Percentiles rank a stretch among this genome's conserved stretches.
Conservation (phyloP, 2,329 filamentous ascomycete genomes). For the Colletotrichum camelliae region DNA sequence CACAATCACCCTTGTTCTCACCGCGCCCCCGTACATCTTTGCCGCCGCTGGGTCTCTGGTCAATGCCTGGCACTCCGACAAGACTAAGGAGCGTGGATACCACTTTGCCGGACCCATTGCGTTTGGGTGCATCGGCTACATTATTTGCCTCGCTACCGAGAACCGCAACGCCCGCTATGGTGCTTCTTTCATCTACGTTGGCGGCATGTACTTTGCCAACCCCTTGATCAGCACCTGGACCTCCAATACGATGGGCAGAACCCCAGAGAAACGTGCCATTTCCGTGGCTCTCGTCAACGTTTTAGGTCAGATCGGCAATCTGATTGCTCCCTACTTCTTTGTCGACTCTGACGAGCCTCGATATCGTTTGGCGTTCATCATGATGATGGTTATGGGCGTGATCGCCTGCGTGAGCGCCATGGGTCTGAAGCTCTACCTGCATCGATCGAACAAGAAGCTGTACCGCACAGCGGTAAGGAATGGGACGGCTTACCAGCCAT, state of each 20-base stretch:
- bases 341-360: slow-evolving; percentile 25
- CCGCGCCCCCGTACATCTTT: slow-evolving; percentile 27
- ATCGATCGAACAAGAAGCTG: slow-evolving; percentile 24
- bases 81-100: slow-evolving; percentile 25
- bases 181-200: slow-evolving; percentile 26
- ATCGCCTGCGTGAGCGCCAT: slow-evolving; percentile 9
- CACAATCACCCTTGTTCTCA: slow-evolving; percentile 27
- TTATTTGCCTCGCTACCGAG: slow-evolving; percentile 26
- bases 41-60: slow-evolving; percentile 22
- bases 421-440: slow-evolving; percentile 22
- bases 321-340: slow-evolving; percentile 33
- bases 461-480: slow-evolving; percentile 13
- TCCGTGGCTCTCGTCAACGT: slow-evolving; percentile 25
- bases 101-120: slow-evolving; percentile 23
- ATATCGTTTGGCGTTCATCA: slow-evolving; percentile 26
- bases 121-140: slow-evolving; percentile 27
- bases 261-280: slow-evolving; percentile 28
- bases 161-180: slow-evolving; percentile 24
- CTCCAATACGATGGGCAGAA: slow-evolving; percentile 26
- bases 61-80: slow-evolving; percentile 26
- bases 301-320: slow-evolving; percentile 24
- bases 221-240: slow-evolving; percentile 23
- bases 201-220: slow-evolving; percentile 23
- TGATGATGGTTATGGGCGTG: slow-evolving; percentile 25
- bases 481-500: slow-evolving; percentile 23